These are phyloP conservation scores for Tetracentron sinense DNA, from an alignment of 164 flowering plant genomes.

Conservation along the genomic window DNA sequence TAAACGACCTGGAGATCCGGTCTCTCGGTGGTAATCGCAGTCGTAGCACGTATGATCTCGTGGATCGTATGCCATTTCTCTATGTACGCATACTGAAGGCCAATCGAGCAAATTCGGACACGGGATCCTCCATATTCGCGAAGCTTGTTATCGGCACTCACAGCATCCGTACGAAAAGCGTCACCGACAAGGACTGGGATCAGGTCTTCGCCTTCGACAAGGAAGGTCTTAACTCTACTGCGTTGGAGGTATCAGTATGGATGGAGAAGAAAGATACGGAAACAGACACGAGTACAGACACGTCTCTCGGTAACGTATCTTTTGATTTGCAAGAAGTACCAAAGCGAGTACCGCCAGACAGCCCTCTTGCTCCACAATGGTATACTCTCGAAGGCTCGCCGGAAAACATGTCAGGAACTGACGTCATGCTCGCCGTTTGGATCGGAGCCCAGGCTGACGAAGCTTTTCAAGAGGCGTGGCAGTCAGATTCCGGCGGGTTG, in stretches of 20 bases:
- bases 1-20: slow-evolving; percentile 40
- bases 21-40: slow-evolving; percentile 36
- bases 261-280: slow-evolving; percentile 34
- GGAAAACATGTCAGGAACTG: slow-evolving; percentile 41
- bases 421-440: slow-evolving; percentile 94
- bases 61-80: slow-evolving; percentile 74
- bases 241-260: slow-evolving; percentile 73
- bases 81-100: slow-evolving; percentile 77
- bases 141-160: slow-evolving; percentile 82
- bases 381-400: slow-evolving; percentile 63
- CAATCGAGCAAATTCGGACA: slow-evolving; percentile 25
- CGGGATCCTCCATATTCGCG: slow-evolving; percentile 31
- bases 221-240: slow-evolving; percentile 65
- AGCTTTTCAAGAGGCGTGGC: slow-evolving; percentile 95
- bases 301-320: slow-evolving; percentile 61
- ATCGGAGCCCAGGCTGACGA: slow-evolving; percentile 94
- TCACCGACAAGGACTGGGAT: slow-evolving; percentile 66
- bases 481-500: slow-evolving; percentile 88
- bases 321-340: slow-evolving; percentile 90
- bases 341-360: slow-evolving; percentile 87
- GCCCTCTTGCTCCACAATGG: slow-evolving; percentile 98
- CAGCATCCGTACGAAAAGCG: slow-evolving; percentile 51
- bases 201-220: slow-evolving; percentile 87
- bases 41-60: slow-evolving; percentile 62
- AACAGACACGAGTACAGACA: slow-evolving; percentile 12